phyloP scores from a whole-genome alignment of 1,139 yeast genomes.

The Taiozyma sp. region DNA sequence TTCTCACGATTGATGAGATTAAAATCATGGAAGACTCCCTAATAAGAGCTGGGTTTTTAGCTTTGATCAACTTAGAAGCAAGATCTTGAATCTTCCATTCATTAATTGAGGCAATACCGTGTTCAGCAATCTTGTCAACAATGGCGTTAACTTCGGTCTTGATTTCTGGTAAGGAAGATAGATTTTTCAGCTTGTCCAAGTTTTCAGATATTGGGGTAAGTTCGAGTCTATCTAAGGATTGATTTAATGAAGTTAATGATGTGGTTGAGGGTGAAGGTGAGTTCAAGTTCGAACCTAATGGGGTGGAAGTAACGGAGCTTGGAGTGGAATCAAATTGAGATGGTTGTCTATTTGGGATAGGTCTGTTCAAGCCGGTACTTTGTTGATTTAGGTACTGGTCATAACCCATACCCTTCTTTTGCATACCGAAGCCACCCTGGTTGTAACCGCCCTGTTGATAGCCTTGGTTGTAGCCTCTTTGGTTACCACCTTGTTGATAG shows the following conservation, averaged over 20 bases:
- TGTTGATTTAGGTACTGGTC: conserved; percentile 19
- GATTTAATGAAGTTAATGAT: conserved; percentile 64
- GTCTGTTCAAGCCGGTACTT: conserved; percentile 13
- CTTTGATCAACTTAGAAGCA: conserved; percentile 57
- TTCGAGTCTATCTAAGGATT: conserved; percentile 62
- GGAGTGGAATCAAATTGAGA: conserved; percentile 8
- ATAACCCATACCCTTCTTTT: conserved; percentile 20
- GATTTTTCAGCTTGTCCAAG: conserved; percentile 49
- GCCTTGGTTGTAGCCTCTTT: conserved; percentile 2
- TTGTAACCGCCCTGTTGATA: conserved; percentile 1
- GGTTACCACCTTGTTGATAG: conserved; percentile 3
- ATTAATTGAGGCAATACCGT: conserved; percentile 45
- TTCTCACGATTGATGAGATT: conserved; percentile 61
- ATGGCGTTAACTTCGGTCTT: conserved; percentile 56
- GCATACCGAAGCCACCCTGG: conserved; percentile 11
- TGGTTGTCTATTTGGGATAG: conserved; percentile 6
- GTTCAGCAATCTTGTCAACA: conserved; percentile 40
- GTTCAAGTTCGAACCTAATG: conserved; percentile 18
- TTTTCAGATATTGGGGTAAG: conserved; percentile 64
- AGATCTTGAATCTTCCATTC: conserved; percentile 66
- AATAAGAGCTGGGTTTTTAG: conserved; percentile 66
- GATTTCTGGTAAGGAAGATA: conserved; percentile 57
- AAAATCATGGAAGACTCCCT: conserved; percentile 73
- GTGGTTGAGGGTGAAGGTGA: conserved; percentile 38
- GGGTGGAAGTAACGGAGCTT: conserved; percentile 22